Evolutionary conservation across 139 green algal genomes (phyloP), one percentile per base, ranked within the genome.

Genomic region (Auxenochlorella pyrenoidosa): DNA sequence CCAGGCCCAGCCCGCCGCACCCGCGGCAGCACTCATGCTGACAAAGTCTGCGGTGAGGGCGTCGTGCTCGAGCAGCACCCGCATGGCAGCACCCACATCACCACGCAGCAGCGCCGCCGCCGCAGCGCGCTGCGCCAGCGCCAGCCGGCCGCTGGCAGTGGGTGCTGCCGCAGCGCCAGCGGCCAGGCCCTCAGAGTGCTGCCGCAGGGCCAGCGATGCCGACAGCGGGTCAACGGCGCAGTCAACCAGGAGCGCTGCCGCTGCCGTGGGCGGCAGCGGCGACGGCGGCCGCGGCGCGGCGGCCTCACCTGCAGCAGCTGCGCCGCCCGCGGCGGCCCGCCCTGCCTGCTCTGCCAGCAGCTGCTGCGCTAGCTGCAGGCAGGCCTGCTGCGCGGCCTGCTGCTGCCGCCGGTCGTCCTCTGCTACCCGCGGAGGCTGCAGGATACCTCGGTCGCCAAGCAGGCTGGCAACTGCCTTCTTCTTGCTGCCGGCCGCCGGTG

Each of bases 11-110:
- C 47, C 44, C 77, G 32, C 18, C 47, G 68, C 78, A 71, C 87
- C 88, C 44, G 87, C 88, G 3, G 87, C 88, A n/a, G 88, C 88
- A 21, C 86, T 72, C 54, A 90, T 65, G 78, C 66, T 91, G 47
- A 91, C 88, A 79, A 91, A 91, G 22, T 91, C 88, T 15, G 87
- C 78, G 5, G 87, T 91, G 15, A 91, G 75, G 4, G 72, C 88
- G 18, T 92, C 87, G 65, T 84, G 60, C 28, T 81, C 60, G 38
- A 91, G 60, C 38, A 91, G 68, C n/a, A 76, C 5, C 34, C 88
- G 58, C 32, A 91, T 36, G 28, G 86, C 88, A 54, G 47, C 75
- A 18, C 87, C 88, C 71, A 91, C 65, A 38, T 91, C 88, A 30
- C 88, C 86, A 0, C 68, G 34, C 77, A 90, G 84, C 32, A 91